Evolutionary conservation across 139 green algal genomes (phyloP).

Genomic region (Chlamydomonas sphaeroides): DNA sequence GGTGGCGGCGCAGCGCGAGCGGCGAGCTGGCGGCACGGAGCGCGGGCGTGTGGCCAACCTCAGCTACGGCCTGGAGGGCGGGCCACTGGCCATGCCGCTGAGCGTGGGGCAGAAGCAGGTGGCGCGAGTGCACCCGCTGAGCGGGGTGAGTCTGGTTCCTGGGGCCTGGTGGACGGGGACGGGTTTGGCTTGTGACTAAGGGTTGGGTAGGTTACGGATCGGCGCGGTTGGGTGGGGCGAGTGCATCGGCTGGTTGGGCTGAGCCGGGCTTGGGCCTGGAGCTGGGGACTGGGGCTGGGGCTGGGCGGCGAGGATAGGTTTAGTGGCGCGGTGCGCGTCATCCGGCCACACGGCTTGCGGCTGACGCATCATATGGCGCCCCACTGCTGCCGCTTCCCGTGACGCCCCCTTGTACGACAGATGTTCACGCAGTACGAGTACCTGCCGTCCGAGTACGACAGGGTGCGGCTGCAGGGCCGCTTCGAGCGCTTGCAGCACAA

Average conservation of each 20-base stretch:
- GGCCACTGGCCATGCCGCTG: slow-evolving; percentile 11
- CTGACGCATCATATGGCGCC: too few relatives aligned
- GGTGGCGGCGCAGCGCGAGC: slow-evolving; percentile 6
- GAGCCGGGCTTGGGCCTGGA: too few relatives aligned
- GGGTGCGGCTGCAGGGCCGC: slow-evolving; percentile 20
- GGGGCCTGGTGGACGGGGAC: too few relatives aligned
- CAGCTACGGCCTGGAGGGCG: slow-evolving; percentile 26
- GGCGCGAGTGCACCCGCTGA: slow-evolving; percentile 24
- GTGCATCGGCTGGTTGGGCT: too few relatives aligned
- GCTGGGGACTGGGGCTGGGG: too few relatives aligned
- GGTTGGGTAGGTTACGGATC: too few relatives aligned
- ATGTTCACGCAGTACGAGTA: slow-evolving; percentile 55
- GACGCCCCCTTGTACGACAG: slow-evolving; percentile 1
- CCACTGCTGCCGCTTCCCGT: not conserved
- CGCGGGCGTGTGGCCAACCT: slow-evolving; percentile 2
- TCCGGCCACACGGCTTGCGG: too few relatives aligned
- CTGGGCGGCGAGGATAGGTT: too few relatives aligned
- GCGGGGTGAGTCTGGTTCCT: slow-evolving; percentile 39
- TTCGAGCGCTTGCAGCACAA: slow-evolving; percentile 47
- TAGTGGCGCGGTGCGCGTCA: too few relatives aligned
- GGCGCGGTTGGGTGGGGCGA: too few relatives aligned
- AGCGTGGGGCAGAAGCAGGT: slow-evolving; percentile 43
- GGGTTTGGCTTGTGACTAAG: too few relatives aligned
- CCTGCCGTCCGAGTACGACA: slow-evolving; percentile 53
- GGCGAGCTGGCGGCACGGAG: not conserved